phyloP scores from a whole-genome alignment of 2,329 filamentous ascomycete species.

The Tolypocladium endophyticum region DNA sequence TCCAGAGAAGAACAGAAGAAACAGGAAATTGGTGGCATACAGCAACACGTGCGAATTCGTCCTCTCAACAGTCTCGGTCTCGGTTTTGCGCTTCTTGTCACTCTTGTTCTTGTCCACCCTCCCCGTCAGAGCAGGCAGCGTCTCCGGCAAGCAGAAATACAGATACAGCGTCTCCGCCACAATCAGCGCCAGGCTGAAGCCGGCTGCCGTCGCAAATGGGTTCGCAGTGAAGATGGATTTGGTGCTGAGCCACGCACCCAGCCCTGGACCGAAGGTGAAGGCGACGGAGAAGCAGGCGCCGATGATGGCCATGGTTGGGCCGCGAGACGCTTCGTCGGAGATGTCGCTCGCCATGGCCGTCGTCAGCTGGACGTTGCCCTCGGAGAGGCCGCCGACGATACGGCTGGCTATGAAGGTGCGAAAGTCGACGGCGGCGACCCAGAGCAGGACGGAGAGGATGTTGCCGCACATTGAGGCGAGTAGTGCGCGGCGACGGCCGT shows the following conservation, averaged over 20 bases:
- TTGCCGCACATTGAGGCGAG: slow-evolving; percentile 90
- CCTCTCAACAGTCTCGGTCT: slow-evolving; percentile 28
- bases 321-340: slow-evolving; percentile 72
- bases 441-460: slow-evolving; percentile 83
- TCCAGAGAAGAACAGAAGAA: slow-evolving; percentile 93
- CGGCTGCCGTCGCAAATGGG: slow-evolving; percentile 86
- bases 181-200: slow-evolving; percentile 76
- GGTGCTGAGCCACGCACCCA: slow-evolving; percentile 76
- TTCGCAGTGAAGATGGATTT: slow-evolving; percentile 74
- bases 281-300: slow-evolving; percentile 95
- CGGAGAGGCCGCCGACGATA: slow-evolving; percentile 83
- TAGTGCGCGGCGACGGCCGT: slow-evolving; percentile 79
- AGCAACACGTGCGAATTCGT: slow-evolving; percentile 79
- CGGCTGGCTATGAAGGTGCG: slow-evolving; percentile 91
- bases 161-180: slow-evolving; percentile 81
- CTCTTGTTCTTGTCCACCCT: slow-evolving; percentile 15
- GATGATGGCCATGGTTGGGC: slow-evolving; percentile 90
- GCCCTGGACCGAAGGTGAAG: slow-evolving; percentile 89
- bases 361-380: slow-evolving; percentile 93
- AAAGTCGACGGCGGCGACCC: slow-evolving; percentile 90
- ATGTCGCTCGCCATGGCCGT: slow-evolving; percentile 96
- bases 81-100: slow-evolving; percentile 10
- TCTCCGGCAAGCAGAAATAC: slow-evolving; percentile 79
- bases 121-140: slow-evolving; percentile 51
- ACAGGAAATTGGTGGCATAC: slow-evolving; percentile 77